phyloP scores from a whole-genome alignment of 331 rosid species.

The Quercus tomentella region DNA sequence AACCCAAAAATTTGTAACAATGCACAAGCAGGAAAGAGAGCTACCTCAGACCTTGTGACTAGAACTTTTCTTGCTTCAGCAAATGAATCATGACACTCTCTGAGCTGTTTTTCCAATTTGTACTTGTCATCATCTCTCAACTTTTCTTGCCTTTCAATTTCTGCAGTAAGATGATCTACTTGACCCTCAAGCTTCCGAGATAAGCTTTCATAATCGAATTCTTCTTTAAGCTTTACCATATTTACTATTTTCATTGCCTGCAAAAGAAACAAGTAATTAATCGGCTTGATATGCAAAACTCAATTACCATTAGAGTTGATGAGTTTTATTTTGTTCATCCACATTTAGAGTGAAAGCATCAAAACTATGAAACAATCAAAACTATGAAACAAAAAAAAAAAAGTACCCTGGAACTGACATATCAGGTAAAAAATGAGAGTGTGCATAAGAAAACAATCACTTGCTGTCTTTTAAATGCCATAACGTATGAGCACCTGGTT shows the following conservation, averaged over 20 bases:
- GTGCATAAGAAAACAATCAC: neutral
- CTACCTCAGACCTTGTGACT: conserved; percentile 64
- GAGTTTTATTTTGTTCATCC: neutral
- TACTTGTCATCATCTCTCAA: conserved; percentile 38
- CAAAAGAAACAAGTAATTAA: neutral
- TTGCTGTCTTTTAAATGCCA: neutral
- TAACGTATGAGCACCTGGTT: neutral
- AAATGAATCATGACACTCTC: conserved; percentile 32
- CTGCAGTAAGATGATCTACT: conserved; percentile 60
- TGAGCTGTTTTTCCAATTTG: conserved; percentile 45
- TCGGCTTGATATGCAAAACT: neutral
- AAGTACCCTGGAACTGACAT: neutral
- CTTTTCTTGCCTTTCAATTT: conserved; percentile 59
- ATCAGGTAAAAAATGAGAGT: neutral
- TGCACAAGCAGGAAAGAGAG: conserved; percentile 17
- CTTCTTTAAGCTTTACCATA: conserved; percentile 62
- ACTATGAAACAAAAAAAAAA: neutral
- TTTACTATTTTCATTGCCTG: conserved; percentile 73
- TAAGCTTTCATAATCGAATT: conserved; percentile 63
- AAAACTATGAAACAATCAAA: neutral
- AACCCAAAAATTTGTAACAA: neutral
- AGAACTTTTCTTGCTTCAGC: conserved; percentile 39
- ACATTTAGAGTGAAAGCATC: neutral
- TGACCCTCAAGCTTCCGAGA: conserved; percentile 66
- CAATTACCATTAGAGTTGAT: neutral